Conservation (phyloP, 352 stramenopile species). For the Thraustochytrium sp. region DNA sequence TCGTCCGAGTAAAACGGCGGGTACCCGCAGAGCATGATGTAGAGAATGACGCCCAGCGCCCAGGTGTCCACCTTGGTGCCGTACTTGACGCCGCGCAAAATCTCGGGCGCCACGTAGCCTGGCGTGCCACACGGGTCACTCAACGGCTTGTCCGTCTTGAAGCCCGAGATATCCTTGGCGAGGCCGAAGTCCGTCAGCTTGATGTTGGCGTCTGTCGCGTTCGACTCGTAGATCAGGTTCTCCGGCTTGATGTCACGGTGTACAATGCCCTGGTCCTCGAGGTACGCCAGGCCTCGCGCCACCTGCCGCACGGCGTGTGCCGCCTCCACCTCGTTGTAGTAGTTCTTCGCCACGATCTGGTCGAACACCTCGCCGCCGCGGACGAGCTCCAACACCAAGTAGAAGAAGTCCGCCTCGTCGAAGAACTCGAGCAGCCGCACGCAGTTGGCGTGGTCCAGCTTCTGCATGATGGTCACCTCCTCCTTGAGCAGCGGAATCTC, state of each 20-base stretch:
- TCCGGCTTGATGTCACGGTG: conserved; percentile 43
- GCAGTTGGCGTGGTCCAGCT: conserved; percentile 24
- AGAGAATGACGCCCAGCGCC: conserved; percentile 54
- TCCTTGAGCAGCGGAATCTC: conserved; percentile 33
- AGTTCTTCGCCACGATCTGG: conserved; percentile 71
- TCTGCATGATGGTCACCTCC: conserved; percentile 35
- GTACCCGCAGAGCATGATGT: conserved; percentile 53
- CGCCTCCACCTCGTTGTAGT: conserved; percentile 75
- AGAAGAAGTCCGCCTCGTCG: conserved; percentile 62
- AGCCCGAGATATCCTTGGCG: conserved; percentile 81
- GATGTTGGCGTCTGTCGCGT: conserved; percentile 50
- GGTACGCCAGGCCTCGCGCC: conserved; percentile 63
- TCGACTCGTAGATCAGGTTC: conserved; percentile 43
- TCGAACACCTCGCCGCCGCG: conserved; percentile 75
- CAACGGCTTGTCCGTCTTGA: conserved; percentile 68
- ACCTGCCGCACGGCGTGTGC: conserved; percentile 69
- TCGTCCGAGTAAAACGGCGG: conserved; percentile 55
- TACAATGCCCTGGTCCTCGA: conserved; percentile 29
- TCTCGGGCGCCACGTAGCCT: conserved; percentile 56
- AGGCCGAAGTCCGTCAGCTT: conserved; percentile 87
- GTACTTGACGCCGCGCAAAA: conserved; percentile 50
- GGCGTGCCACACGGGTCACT: conserved; percentile 44
- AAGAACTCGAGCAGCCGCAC: conserved; percentile 42
- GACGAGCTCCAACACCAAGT: conserved; percentile 75
- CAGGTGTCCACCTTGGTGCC: conserved; percentile 53